Evolutionary conservation across 208 protist genomes (phyloP).

Genomic region (Endotrypanum monterogeii): DNA sequence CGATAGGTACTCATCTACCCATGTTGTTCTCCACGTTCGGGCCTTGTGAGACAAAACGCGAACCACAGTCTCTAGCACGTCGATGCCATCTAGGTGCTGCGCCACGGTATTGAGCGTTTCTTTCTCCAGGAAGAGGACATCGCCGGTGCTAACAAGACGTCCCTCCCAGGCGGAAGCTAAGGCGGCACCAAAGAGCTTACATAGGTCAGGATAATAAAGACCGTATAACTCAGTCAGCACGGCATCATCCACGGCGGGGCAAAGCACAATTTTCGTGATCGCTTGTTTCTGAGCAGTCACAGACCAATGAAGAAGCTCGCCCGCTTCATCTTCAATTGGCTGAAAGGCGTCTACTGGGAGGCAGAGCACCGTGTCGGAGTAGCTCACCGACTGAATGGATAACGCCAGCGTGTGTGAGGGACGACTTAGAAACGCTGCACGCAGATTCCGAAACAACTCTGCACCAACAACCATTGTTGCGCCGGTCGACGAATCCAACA

Average conservation of each 20-base stretch:
- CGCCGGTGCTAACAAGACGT: conserved; percentile 61
- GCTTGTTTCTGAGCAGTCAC: not conserved
- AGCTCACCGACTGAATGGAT: conserved; percentile 2
- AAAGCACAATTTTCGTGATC: conserved; percentile 32
- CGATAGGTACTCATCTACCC: conserved; percentile 21
- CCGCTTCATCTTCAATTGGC: conserved; percentile 27
- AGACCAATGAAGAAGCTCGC: conserved; percentile 16
- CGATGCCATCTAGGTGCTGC: conserved; percentile 32
- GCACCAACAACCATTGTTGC: conserved; percentile 27
- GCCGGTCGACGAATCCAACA: not conserved
- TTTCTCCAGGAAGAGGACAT: conserved; percentile 46
- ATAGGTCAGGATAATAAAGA: conserved; percentile 48
- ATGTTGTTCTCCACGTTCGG: conserved; percentile 22
- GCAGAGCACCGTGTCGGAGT: conserved; percentile 17
- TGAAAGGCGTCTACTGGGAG: conserved; percentile 34
- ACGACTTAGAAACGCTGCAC: conserved; percentile 35
- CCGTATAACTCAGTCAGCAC: conserved; percentile 58
- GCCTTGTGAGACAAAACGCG: conserved; percentile 30
- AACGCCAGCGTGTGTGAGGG: conserved; percentile 4
- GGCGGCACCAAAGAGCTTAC: conserved; percentile 37
- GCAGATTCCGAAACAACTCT: conserved; percentile 71
- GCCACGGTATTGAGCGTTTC: conserved; percentile 20
- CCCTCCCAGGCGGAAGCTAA: conserved; percentile 42
- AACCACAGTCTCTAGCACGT: conserved; percentile 33
- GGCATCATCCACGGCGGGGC: conserved; percentile 54